Percentiles rank a stretch among this genome's conserved stretches.
Conservation (phyloP, 1,284 basidiomycete species). For the Ustilago lituana region DNA sequence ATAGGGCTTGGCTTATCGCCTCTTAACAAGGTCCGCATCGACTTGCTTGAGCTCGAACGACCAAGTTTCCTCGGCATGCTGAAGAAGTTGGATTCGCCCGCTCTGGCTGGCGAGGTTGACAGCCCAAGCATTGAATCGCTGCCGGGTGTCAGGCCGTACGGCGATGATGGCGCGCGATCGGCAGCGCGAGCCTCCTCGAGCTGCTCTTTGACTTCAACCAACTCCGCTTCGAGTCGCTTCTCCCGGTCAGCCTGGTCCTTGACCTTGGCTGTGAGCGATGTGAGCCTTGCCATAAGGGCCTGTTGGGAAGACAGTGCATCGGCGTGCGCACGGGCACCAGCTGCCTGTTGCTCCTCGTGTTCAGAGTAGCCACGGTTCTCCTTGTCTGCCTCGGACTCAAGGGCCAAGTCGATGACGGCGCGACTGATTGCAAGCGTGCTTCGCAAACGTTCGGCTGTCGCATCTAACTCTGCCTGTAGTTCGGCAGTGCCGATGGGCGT, state of each 20-base stretch:
- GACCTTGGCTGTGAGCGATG: slow-evolving; percentile 22
- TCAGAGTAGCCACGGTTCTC: slow-evolving; percentile 4
- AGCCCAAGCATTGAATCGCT: slow-evolving; percentile 36
- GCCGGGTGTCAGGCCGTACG: slow-evolving; percentile 13
- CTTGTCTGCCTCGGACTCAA: slow-evolving; percentile 21
- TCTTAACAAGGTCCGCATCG: slow-evolving; percentile 12
- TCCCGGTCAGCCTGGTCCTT: slow-evolving; percentile 24
- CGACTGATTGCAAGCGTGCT: slow-evolving; percentile 35
- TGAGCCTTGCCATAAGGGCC: slow-evolving; percentile 20
- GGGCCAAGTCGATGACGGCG: slow-evolving; percentile 27
- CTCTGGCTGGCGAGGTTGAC: slow-evolving; percentile 22
- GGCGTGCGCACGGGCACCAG: slow-evolving; percentile 2
- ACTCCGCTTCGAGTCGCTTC: slow-evolving; percentile 21
- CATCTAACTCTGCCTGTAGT: slow-evolving; percentile 31
- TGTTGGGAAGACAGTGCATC: slow-evolving; percentile 22
- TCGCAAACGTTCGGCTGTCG: slow-evolving; percentile 16
- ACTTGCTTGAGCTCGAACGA: slow-evolving; percentile 17
- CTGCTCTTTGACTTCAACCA: slow-evolving; percentile 26
- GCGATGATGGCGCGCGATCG: slow-evolving; percentile 20
- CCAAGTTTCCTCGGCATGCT: slow-evolving; percentile 14
- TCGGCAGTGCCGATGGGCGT: slow-evolving; percentile 10
- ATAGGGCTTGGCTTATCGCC: slow-evolving; percentile 18
- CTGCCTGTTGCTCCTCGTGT: not conserved
- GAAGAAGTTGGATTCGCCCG: not conserved
- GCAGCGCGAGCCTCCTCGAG: slow-evolving; percentile 12